These are phyloP conservation scores for Vigna trinervia DNA, from an alignment of 306 rosid genomes.

Conservation along the genomic window DNA sequence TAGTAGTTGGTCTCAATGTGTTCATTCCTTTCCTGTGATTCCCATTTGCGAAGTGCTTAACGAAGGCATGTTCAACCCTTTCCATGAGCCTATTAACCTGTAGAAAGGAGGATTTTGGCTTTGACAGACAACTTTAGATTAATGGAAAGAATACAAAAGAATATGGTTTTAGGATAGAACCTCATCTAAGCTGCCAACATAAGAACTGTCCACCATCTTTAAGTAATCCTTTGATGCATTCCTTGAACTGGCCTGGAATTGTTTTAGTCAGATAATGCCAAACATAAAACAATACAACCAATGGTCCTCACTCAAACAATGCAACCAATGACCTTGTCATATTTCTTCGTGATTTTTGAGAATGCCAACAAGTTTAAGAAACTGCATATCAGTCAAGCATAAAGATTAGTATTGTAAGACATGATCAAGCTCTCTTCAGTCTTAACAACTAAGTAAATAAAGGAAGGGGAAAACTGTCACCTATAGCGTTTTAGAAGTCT, in stretches of 20 bases:
- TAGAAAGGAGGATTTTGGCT: conserved; percentile 11
- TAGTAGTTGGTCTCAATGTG: conserved; percentile 36
- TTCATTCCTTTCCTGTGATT: conserved; percentile 48
- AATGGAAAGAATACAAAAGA: conserved; percentile 20
- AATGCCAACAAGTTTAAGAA: conserved; percentile 75
- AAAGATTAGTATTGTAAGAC: conserved; percentile 2
- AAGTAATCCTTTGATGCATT: conserved; percentile 67
- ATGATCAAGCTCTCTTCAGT: not conserved
- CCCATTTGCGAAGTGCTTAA: conserved; percentile 53
- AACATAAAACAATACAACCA: not conserved
- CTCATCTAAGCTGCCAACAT: conserved; percentile 63
- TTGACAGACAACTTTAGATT: not conserved
- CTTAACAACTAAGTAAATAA: not conserved
- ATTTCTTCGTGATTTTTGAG: conserved; percentile 87
- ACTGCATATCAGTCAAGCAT: conserved; percentile 50
- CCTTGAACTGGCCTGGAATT: conserved; percentile 39
- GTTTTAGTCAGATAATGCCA: not conserved
- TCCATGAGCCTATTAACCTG: conserved; percentile 71
- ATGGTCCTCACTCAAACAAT: conserved; percentile 14
- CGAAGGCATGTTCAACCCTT: conserved; percentile 68
- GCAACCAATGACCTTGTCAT: conserved; percentile 63
- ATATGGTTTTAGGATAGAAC: conserved; percentile 42
- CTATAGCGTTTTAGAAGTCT: conserved; percentile 68
- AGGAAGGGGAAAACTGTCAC: conserved; percentile 47
- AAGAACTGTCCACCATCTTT: conserved; percentile 74